Evolutionary conservation across 2,329 filamentous ascomycete genomes (phyloP), one percentile per base, ranked within the genome.

Genomic region (Aureobasidium melanogenum): DNA sequence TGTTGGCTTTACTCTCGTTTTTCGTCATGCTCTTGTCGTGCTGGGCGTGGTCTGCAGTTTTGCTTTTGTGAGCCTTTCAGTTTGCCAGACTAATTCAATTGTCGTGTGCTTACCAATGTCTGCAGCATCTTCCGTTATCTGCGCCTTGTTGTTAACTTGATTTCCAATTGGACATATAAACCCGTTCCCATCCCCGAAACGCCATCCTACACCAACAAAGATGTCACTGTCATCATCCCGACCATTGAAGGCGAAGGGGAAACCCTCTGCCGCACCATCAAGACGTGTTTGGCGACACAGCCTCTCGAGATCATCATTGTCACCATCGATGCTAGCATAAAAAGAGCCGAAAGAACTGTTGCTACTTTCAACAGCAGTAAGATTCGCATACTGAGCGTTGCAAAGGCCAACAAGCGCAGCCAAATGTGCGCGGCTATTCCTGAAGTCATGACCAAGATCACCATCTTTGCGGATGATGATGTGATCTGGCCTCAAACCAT

Each of bases 221-320:
- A 97, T 82, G 91, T 96, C 69, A 96, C 93, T 6, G 91, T 97
- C 65, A 89, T 97, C 68, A 89, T 97, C 64, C 93, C 93, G 8
- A 95, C 92, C 12, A 91, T 97, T 66, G 90, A 95, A 71, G 90
- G 91, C 63, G 86, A 85, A 64, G 91, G 93, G 63, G 86, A 91
- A 68, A 90, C 95, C 70, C 80, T 97, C 64, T 86, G 87, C 58
- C 85, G 88, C 63, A 96, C 91, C 19, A 82, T 97, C 41, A 80
- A 87, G 70, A 91, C 88, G 69, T 91, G 90, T 66, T 78, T 92
- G 54, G 83, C 82, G 24, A 88, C 87, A 69, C 77, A 84, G 61
- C 88, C 88, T 1, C 81, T 79, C 62, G 85, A 90, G 74, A 75
- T 97, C 63, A 87, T 97, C 56, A 80, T 97, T 60, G 89, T 97